These are phyloP conservation scores for Claviceps capensis DNA, from an alignment of 2,329 filamentous ascomycete species.

Conservation along the genomic window DNA sequence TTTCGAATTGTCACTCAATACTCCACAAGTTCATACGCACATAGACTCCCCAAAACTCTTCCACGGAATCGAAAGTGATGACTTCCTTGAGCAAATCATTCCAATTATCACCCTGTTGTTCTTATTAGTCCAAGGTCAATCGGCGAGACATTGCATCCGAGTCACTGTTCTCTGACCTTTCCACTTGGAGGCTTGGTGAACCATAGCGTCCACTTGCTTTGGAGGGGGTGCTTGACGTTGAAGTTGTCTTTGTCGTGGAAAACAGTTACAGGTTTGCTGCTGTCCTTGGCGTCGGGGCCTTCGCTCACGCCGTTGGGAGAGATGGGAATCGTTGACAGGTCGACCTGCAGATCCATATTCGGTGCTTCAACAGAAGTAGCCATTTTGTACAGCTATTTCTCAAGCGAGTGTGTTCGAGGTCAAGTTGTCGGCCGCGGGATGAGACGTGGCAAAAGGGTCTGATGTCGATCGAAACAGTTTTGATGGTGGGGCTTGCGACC, in stretches of 20 bases:
- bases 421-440: slow-evolving; percentile 7
- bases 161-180: slow-evolving; percentile 47
- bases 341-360: slow-evolving; percentile 42
- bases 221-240: slow-evolving; percentile 96
- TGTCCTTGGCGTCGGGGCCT: slow-evolving; percentile 32
- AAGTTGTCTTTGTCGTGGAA: slow-evolving; percentile 99
- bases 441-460: slow-evolving; percentile 10
- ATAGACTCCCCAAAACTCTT: slow-evolving; percentile 99
- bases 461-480: slow-evolving; percentile 7
- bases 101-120: slow-evolving; percentile 85
- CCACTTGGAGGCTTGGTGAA: slow-evolving; percentile 96
- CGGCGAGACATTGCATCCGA: background rate
- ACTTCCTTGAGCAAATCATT: slow-evolving; percentile 96
- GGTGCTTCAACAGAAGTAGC: slow-evolving; percentile 20
- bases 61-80: slow-evolving; percentile 95
- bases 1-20: background rate
- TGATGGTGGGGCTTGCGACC: slow-evolving; percentile 3
- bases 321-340: slow-evolving; percentile 54
- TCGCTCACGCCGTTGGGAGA: slow-evolving; percentile 45
- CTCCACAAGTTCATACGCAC: slow-evolving; percentile 41
- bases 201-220: slow-evolving; percentile 98
- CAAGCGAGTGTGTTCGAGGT: background rate
- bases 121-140: slow-evolving; percentile 2
- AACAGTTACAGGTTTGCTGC: slow-evolving; percentile 66
- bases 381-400: slow-evolving; percentile 17